Evolutionary conservation across 768 basidiomycete species (phyloP).

Genomic region (Asterophora lycoperdoides): DNA sequence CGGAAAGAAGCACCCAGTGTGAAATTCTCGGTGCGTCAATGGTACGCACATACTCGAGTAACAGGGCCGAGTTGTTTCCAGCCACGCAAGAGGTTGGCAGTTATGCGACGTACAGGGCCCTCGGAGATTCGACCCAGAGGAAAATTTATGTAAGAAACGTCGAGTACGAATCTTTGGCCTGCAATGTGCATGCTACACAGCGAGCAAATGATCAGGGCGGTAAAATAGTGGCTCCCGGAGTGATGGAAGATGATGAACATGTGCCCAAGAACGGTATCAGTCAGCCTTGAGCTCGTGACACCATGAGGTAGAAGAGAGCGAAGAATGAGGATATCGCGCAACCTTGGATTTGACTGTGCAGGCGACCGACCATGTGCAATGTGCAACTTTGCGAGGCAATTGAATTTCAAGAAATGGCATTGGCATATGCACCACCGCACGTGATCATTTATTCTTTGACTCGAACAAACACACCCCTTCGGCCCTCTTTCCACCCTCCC

Average conservation of each 20-base stretch:
- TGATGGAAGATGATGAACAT: conserved; percentile 12
- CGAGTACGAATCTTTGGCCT: not conserved
- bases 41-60: conserved; percentile 3
- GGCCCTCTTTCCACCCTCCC: conserved; percentile 11
- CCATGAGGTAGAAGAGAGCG: no score
- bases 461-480: conserved; percentile 16
- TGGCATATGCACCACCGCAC: no score
- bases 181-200: no score
- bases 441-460: conserved; percentile 17
- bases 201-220: not conserved
- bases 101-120: conserved; percentile 3
- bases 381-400: no score
- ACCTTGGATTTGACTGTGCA: conserved; percentile 9
- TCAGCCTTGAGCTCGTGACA: no score
- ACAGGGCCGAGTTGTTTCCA: conserved; percentile 1
- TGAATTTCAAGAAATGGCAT: no score
- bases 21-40: not conserved
- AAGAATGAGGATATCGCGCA: conserved; percentile 7
- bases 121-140: not conserved
- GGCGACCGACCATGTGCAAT: conserved; percentile 7
- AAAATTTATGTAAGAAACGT: not conserved
- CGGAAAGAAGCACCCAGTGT: conserved; percentile 1
- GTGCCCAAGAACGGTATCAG: conserved; percentile 10
- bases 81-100: conserved; percentile 9
- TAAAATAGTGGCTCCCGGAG: conserved; percentile 2